Percentiles rank a stretch among this genome's conserved stretches.
Conservation (phyloP, 2,329 filamentous ascomycete genomes). For the Paecilomyces dactylethromorphus region DNA sequence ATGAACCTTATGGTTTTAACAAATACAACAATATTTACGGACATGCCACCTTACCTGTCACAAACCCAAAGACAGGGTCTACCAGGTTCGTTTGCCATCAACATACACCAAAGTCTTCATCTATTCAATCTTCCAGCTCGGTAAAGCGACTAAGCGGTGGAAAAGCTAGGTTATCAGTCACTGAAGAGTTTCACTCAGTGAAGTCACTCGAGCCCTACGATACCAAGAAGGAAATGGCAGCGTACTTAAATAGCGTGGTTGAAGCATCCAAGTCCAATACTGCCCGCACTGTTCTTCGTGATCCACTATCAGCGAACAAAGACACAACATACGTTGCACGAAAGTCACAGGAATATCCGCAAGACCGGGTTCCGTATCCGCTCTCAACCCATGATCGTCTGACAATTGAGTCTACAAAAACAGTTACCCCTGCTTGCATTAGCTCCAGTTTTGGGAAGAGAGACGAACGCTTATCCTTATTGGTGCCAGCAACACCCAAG, state of each 20-base stretch:
- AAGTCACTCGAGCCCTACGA: slow-evolving; percentile 1
- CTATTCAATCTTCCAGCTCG: background rate
- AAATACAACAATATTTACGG: background rate
- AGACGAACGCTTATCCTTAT: background rate
- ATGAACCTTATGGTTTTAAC: background rate
- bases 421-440: background rate
- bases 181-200: background rate
- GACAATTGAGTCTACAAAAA: background rate
- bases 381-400: background rate
- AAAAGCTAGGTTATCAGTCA: background rate
- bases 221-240: slow-evolving; percentile 6
- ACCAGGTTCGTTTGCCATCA: background rate
- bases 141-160: background rate
- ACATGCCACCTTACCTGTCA: background rate
- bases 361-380: background rate
- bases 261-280: slow-evolving; percentile 1
- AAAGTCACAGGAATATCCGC: background rate
- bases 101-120: background rate
- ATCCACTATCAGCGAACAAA: background rate
- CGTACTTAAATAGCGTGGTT: slow-evolving; percentile 3
- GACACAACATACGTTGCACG: background rate
- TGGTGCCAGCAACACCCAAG: background rate
- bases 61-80: background rate
- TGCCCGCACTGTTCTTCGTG: background rate
- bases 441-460: background rate